phyloP scores from a whole-genome alignment of 306 rosid genomes.

The Comarum palustre region DNA sequence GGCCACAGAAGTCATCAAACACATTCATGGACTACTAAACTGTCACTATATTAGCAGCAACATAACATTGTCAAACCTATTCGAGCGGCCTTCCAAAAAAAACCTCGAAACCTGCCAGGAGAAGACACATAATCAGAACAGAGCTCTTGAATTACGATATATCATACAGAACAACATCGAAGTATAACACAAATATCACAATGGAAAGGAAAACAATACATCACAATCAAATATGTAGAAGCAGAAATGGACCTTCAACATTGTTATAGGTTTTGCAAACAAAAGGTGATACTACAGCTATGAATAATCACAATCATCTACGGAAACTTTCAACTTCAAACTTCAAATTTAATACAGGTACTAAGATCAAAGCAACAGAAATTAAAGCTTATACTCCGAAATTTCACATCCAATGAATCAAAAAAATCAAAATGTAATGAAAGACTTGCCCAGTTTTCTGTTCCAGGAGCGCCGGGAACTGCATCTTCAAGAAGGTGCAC shows the following conservation, averaged over 20 bases:
- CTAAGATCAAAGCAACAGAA: not conserved
- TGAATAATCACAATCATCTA: not conserved
- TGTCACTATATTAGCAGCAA: constrained; percentile 7
- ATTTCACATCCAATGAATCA: not conserved
- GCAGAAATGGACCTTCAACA: not conserved
- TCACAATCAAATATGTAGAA: not conserved
- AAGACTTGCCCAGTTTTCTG: constrained; percentile 64
- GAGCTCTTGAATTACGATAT: not conserved
- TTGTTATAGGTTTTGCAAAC: too few species aligned
- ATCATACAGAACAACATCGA: not conserved
- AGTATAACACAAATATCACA: not conserved
- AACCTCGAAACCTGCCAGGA: constrained; percentile 36
- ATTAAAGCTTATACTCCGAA: not conserved
- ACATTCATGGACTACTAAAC: not conserved
- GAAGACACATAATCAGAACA: constrained; percentile 12
- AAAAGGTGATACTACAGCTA: too few species aligned
- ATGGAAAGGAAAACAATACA: not conserved
- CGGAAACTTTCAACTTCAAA: not conserved
- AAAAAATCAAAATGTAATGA: not conserved
- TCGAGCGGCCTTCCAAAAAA: constrained; percentile 43
- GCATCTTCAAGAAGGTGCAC: constrained; percentile 78
- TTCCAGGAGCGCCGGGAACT: constrained; percentile 67
- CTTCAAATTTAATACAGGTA: not conserved
- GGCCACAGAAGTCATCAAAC: constrained; percentile 10
- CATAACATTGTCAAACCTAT: constrained; percentile 20